Evolutionary conservation across 805 yeast species (phyloP).

Genomic region (Pichia californica): DNA sequence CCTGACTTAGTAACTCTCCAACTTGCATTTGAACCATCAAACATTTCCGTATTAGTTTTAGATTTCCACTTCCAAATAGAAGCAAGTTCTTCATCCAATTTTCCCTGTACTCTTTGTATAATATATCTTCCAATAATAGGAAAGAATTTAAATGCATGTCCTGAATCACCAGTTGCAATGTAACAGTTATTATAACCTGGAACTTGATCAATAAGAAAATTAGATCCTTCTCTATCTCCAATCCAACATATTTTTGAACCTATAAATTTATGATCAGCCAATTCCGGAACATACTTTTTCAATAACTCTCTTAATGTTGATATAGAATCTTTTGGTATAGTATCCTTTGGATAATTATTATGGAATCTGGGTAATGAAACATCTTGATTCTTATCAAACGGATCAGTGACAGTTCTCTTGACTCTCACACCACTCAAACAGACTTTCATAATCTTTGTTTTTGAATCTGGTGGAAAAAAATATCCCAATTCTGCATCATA

Average conservation of each 20-base stretch:
- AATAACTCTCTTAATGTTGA: conserved; percentile 25
- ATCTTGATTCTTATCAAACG: conserved; percentile 10
- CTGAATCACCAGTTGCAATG: conserved; percentile 41
- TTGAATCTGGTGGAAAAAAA: conserved; percentile 42
- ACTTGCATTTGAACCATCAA: conserved; percentile 18
- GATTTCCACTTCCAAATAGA: conserved; percentile 31
- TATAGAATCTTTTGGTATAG: conserved; percentile 30
- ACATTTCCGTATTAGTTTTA: conserved; percentile 4
- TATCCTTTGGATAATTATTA: conserved; percentile 26
- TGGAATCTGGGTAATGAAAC: conserved; percentile 34
- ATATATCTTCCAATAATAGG: conserved; percentile 41
- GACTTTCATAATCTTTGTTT: conserved; percentile 31
- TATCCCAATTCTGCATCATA: conserved; percentile 40
- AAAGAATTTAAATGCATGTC: conserved; percentile 39
- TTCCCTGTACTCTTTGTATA: conserved; percentile 23
- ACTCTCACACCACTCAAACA: conserved; percentile 33
- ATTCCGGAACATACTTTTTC: conserved; percentile 30
- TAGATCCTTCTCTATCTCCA: conserved; percentile 33
- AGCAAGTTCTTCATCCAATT: conserved; percentile 18
- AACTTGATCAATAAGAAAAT: conserved; percentile 34
- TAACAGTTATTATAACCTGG: conserved; percentile 28
- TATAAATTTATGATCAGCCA: conserved; percentile 27
- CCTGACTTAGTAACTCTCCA: conserved; percentile 20
- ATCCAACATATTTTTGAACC: conserved; percentile 32
- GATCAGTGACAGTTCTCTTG: conserved; percentile 13